Evolutionary conservation across 768 basidiomycete species (phyloP).

Genomic region (Tylopilus vinaceipallidus): DNA sequence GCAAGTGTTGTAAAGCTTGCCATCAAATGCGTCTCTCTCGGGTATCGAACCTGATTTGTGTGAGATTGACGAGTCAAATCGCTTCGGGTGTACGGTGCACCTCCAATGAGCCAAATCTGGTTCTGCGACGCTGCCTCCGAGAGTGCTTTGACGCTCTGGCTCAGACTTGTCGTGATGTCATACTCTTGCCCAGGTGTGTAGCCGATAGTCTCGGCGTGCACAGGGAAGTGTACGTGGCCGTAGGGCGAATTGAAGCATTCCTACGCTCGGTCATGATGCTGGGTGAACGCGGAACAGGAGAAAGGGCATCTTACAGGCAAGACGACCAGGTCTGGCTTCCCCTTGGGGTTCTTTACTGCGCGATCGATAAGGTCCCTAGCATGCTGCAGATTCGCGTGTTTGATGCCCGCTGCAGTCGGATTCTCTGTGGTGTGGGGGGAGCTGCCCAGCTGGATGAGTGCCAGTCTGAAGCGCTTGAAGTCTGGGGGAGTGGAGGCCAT

Average conservation of each 20-base stretch:
- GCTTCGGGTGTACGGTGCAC: slow-evolving; percentile 36
- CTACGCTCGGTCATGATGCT: slow-evolving; percentile 34
- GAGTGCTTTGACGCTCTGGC: slow-evolving; percentile 81
- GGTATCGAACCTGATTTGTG: slow-evolving; percentile 81
- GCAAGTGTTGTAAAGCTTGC: slow-evolving; percentile 88
- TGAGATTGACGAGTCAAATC: not conserved
- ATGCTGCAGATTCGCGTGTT: slow-evolving; percentile 76
- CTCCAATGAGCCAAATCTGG: slow-evolving; percentile 90
- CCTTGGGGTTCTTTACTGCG: slow-evolving; percentile 47
- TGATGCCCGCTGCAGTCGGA: slow-evolving; percentile 39
- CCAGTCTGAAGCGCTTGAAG: slow-evolving; percentile 78
- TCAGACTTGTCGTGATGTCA: slow-evolving; percentile 51
- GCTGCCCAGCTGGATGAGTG: slow-evolving; percentile 86
- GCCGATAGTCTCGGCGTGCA: slow-evolving; percentile 78
- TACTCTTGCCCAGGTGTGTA: slow-evolving; percentile 59
- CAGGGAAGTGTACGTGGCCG: slow-evolving; percentile 74
- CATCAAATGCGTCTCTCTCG: slow-evolving; percentile 61
- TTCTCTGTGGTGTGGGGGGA: slow-evolving; percentile 42
- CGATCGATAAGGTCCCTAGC: slow-evolving; percentile 77
- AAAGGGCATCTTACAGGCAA: slow-evolving; percentile 62
- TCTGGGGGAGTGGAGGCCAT: slow-evolving; percentile 34
- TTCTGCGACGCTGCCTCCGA: slow-evolving; percentile 76
- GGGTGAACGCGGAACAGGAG: not conserved
- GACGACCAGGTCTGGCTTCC: slow-evolving; percentile 77
- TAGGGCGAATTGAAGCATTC: slow-evolving; percentile 92